Base-by-base conservation (phyloP, 1,139 yeast genomes). In the Diutina siamensis region DNA sequence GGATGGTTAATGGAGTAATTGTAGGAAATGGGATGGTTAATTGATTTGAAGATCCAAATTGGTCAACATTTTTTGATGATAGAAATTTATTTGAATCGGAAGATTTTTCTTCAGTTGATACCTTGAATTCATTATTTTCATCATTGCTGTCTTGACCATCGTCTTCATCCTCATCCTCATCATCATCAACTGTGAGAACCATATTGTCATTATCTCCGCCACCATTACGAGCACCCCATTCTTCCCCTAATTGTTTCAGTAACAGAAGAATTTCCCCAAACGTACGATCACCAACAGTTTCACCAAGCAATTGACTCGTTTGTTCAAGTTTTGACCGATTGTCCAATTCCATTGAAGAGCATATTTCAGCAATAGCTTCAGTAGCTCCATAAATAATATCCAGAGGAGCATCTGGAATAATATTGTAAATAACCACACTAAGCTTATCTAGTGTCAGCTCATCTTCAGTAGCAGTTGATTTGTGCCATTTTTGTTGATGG, bases 311-410 rank as follows among this genome's bases (percentile, higher is more conserved):
- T 13, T 38, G 15, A 9, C 7, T 15, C 15, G 32, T 17, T 25
- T 38, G 31, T 27, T 22, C 21, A 15, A 22, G 42, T 15, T 38
- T 38, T 1, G 25, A n/a, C 42, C 3, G 4, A 9, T 31, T 38
- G 17, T 38, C 42, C 13, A 18, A 13, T 2, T 8, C 21, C 2
- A 4, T 22, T 9, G 32, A 15, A 17, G 42, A 21, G 12, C 42
- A 38, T 13, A 38, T 38, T 13, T 38, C 42, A 7, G 42, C 42
- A n/a, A 38, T 18, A 4, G 42, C 42, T 18, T 38, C 42, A n/a
- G 42, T 38, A 4, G 42, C 42, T 25, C 32, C 42, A 27, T 38
- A 38, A 8, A 38, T 9, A 4, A 17, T 18, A 15, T 38, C 42
- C 42, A 38, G 42, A 5, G 42, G 32, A 12, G 32, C 19, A 25